Evolutionary conservation across 805 yeast genomes (phyloP).

Genomic region (Metschnikowia bowlesiae): DNA sequence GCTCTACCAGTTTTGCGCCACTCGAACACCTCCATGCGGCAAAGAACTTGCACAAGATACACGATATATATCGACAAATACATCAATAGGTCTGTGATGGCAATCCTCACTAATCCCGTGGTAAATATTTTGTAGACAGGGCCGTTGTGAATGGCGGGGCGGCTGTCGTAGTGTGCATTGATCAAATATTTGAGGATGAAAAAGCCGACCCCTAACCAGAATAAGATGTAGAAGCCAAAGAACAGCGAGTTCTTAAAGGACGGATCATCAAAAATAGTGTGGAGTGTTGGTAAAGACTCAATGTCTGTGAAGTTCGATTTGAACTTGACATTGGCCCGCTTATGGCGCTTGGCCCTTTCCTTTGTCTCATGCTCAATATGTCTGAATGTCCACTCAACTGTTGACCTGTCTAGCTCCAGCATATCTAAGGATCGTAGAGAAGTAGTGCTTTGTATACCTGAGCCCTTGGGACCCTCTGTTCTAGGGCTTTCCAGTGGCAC

Average conservation of each 20-base stretch:
- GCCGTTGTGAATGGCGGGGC: constrained; percentile 45
- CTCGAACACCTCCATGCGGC: constrained; percentile 39
- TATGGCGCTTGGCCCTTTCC: constrained; percentile 9
- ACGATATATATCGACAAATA: constrained; percentile 63
- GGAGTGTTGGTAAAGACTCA: constrained; percentile 16
- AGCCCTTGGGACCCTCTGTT: not conserved
- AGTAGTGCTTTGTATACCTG: not conserved
- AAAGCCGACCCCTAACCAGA: constrained; percentile 67
- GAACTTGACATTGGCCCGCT: constrained; percentile 29
- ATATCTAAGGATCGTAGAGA: not conserved
- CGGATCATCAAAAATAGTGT: constrained; percentile 52
- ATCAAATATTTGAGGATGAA: constrained; percentile 50
- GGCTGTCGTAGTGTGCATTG: constrained; percentile 44
- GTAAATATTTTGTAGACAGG: constrained; percentile 55
- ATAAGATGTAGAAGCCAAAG: constrained; percentile 75
- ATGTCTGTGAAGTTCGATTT: constrained; percentile 19
- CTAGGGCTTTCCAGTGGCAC: not conserved
- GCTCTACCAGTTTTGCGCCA: constrained; percentile 70
- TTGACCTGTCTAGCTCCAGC: constrained; percentile 3
- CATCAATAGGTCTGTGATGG: constrained; percentile 68
- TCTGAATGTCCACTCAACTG: constrained; percentile 9
- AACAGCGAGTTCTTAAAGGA: constrained; percentile 46
- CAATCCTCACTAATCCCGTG: constrained; percentile 63
- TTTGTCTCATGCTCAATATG: constrained; percentile 8
- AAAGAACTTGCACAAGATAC: constrained; percentile 52